phyloP scores from a whole-genome alignment of 2,329 filamentous ascomycete genomes.

The Hypoxylon sp. region DNA sequence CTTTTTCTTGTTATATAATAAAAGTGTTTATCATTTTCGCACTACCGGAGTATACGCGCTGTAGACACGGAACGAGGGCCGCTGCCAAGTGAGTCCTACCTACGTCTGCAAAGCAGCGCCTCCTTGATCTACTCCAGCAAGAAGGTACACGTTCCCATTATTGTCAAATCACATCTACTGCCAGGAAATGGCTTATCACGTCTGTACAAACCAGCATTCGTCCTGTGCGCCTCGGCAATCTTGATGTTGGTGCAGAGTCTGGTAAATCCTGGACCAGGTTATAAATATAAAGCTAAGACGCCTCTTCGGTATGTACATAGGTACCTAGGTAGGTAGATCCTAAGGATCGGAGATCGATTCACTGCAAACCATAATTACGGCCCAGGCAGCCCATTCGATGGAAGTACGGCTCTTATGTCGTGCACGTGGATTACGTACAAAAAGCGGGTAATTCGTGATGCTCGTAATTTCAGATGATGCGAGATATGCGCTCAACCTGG shows the following conservation, averaged over 20 bases:
- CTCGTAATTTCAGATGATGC: background rate
- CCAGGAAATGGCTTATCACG: background rate
- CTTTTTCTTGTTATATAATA: constrained; percentile 23
- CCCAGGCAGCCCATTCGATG: too few relatives aligned
- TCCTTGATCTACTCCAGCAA: background rate
- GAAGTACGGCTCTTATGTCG: background rate
- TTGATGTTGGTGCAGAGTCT: too few relatives aligned
- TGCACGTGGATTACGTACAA: background rate
- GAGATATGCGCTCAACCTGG: background rate
- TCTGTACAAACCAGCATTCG: too few relatives aligned
- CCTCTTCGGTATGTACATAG: too few relatives aligned
- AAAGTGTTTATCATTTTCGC: constrained; percentile 2
- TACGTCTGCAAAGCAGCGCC: constrained; percentile 33
- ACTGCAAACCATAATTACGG: too few relatives aligned
- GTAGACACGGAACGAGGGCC: background rate
- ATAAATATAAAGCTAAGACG: too few relatives aligned
- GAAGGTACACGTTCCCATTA: background rate
- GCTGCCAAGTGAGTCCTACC: constrained; percentile 20
- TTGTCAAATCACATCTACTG: background rate
- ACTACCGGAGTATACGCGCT: constrained; percentile 8
- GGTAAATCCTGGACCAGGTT: too few relatives aligned
- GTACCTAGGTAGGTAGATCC: too few relatives aligned
- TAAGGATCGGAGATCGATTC: too few relatives aligned
- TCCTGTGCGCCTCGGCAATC: too few relatives aligned
- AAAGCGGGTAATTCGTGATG: background rate